These are phyloP conservation scores for Schizothecium vesticola DNA, from an alignment of 495 filamentous ascomycete species.

Conservation along the genomic window DNA sequence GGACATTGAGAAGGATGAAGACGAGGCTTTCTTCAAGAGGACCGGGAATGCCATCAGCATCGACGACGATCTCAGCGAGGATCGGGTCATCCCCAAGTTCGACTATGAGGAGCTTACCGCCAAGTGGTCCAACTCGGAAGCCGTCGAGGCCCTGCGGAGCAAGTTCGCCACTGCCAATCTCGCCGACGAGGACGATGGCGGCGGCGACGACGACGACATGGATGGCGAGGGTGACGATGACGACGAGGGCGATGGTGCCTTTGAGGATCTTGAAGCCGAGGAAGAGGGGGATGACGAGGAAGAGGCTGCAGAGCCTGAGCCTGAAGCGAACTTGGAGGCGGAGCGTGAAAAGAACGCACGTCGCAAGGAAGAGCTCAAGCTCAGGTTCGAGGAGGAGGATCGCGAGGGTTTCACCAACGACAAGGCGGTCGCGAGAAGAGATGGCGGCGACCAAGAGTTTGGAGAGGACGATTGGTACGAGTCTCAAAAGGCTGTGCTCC, in stretches of 20 bases:
- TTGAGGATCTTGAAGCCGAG: conserved; percentile 81
- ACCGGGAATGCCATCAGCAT: conserved; percentile 54
- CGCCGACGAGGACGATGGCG: conserved; percentile 44
- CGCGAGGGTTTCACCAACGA: conserved; percentile 86
- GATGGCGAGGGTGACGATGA: conserved; percentile 71
- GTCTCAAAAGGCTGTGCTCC: conserved; percentile 84
- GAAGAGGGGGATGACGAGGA: conserved; percentile 53
- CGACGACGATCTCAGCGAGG: conserved; percentile 60
- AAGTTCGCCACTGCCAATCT: conserved; percentile 70
- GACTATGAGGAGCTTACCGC: conserved; percentile 75
- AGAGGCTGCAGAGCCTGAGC: conserved; percentile 43
- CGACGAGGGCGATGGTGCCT: conserved; percentile 83
- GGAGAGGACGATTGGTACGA: conserved; percentile 99
- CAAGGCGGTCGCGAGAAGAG: conserved; percentile 61
- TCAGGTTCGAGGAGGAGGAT: conserved; percentile 96
- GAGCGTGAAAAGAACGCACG: conserved; percentile 89
- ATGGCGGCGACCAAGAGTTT: conserved; percentile 66
- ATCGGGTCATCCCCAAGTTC: conserved; percentile 69
- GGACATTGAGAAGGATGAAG: conserved; percentile 57
- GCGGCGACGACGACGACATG: conserved; percentile 40
- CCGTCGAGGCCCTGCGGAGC: conserved; percentile 64
- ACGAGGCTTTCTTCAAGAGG: conserved; percentile 80
- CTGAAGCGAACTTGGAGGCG: conserved; percentile 42
- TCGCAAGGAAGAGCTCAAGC: conserved; percentile 86
- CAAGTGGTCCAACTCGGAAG: conserved; percentile 78